A percentile compares a stretch with the other conserved stretches of the same genome.
These are phyloP conservation scores for Pulveroboletus ravenelii DNA, from an alignment of 768 basidiomycete genomes.

Conservation along the genomic window DNA sequence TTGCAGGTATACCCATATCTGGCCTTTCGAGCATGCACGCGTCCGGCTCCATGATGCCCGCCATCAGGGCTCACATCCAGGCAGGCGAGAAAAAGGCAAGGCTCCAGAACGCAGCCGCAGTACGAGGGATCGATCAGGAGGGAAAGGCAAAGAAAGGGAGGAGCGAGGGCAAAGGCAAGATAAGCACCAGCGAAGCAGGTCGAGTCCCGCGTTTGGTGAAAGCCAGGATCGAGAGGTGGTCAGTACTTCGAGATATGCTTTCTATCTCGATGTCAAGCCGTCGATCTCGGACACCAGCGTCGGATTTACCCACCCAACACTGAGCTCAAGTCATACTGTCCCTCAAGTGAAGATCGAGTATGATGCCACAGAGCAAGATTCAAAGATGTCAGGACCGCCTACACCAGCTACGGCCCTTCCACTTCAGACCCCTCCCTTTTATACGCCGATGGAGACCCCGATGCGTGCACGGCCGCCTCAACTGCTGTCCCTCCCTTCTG, in stretches of 20 bases:
- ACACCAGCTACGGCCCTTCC: constrained; percentile 22
- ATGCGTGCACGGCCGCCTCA: constrained; percentile 8
- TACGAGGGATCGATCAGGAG: constrained; percentile 5
- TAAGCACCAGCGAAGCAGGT: constrained; percentile 17
- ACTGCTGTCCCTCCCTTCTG: constrained; percentile 1
- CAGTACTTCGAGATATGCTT: background rate
- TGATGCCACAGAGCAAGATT: constrained; percentile 19
- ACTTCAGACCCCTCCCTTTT: constrained; percentile 22
- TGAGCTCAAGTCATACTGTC: constrained; percentile 1
- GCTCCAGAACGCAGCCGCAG: constrained; percentile 14
- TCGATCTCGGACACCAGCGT: background rate
- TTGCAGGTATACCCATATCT: constrained; percentile 86
- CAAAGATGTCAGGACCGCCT: constrained; percentile 15
- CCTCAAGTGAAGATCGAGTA: constrained; percentile 23
- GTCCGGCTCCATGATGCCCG: constrained; percentile 57
- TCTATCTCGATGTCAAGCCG: constrained; percentile 7
- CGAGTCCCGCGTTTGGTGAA: constrained; percentile 14
- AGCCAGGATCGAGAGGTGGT: background rate
- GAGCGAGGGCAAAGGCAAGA: constrained; percentile 4
- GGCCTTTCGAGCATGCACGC: constrained; percentile 95
- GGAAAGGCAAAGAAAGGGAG: constrained; percentile 1
- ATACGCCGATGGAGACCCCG: constrained; percentile 27
- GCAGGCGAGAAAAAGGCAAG: constrained; percentile 22
- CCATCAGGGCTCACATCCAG: constrained; percentile 28
- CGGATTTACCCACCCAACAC: background rate